Evolutionary conservation across 2,329 filamentous ascomycete genomes (phyloP).

Genomic region (Exophiala oligosperma): DNA sequence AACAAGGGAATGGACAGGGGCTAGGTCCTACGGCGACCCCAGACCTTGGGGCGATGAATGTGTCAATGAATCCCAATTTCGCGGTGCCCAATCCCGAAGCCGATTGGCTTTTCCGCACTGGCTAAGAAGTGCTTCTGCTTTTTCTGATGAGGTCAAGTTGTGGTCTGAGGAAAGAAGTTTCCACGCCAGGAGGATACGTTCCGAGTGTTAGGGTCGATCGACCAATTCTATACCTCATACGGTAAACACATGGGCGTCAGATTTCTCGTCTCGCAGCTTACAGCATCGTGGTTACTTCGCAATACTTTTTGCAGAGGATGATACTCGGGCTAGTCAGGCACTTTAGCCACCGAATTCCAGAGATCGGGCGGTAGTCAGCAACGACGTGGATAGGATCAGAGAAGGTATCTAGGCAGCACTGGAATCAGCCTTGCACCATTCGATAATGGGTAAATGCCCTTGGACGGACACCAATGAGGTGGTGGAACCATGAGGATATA

Average conservation of each 20-base stretch:
- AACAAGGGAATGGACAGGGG: slow-evolving; percentile 9
- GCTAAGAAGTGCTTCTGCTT: slow-evolving; percentile 6
- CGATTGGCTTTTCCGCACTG: slow-evolving; percentile 40
- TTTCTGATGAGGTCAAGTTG: background rate
- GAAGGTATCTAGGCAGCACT: background rate
- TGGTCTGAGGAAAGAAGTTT: background rate
- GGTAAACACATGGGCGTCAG: too few relatives aligned
- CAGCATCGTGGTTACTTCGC: too few relatives aligned
- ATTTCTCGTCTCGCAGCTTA: too few relatives aligned
- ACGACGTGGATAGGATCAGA: background rate
- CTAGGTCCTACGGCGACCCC: slow-evolving; percentile 16
- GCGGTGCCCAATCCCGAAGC: slow-evolving; percentile 47
- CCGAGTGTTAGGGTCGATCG: too few relatives aligned
- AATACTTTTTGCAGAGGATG: too few relatives aligned
- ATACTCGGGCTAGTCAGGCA: background rate
- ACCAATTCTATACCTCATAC: too few relatives aligned
- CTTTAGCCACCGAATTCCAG: background rate
- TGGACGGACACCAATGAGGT: background rate
- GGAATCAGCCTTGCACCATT: slow-evolving; percentile 24
- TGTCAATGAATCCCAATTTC: slow-evolving; percentile 49
- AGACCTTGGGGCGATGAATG: slow-evolving; percentile 32
- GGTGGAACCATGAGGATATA: too few relatives aligned
- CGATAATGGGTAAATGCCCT: background rate
- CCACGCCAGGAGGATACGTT: too few relatives aligned
- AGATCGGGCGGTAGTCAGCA: background rate